These are phyloP conservation scores for Ustilaginoidea virens DNA, from an alignment of 2,329 filamentous ascomycete species.

Conservation along the genomic window DNA sequence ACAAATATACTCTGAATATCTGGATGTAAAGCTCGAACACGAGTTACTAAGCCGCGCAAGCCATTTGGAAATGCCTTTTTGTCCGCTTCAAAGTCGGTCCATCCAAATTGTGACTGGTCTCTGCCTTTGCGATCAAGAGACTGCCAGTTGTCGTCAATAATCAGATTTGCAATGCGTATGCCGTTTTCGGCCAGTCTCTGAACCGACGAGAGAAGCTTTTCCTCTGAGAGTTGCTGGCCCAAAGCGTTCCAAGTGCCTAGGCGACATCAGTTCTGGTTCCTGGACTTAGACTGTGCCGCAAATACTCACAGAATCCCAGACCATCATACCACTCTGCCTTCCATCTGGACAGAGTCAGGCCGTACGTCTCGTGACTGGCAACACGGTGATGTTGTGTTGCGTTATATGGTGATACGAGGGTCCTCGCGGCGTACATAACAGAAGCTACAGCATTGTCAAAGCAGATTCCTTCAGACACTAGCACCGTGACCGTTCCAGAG, in stretches of 20 bases:
- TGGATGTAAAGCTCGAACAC: slow-evolving; percentile 53
- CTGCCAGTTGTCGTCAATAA: slow-evolving; percentile 98
- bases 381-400: slow-evolving; percentile 25
- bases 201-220: slow-evolving; percentile 64
- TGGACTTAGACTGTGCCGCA: not conserved
- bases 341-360: slow-evolving; percentile 48
- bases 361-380: slow-evolving; percentile 29
- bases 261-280: slow-evolving; percentile 6
- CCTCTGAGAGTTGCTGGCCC: slow-evolving; percentile 66
- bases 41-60: slow-evolving; percentile 52
- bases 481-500: slow-evolving; percentile 40
- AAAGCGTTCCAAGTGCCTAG: slow-evolving; percentile 82
- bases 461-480: slow-evolving; percentile 55
- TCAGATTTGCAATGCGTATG: slow-evolving; percentile 70
- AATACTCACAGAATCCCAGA: slow-evolving; percentile 61
- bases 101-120: slow-evolving; percentile 44
- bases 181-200: slow-evolving; percentile 53
- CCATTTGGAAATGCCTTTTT: slow-evolving; percentile 64
- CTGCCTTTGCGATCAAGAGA: slow-evolving; percentile 41
- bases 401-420: slow-evolving; percentile 24
- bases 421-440: slow-evolving; percentile 76
- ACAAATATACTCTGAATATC: slow-evolving; percentile 74
- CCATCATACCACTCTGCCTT: slow-evolving; percentile 84
- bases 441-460: slow-evolving; percentile 67
- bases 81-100: slow-evolving; percentile 79